Percentiles rank a stretch among this genome's conserved stretches.
phyloP scores from a whole-genome alignment of 176 grass and related monocot genomes.

The Triticum turgidum region DNA sequence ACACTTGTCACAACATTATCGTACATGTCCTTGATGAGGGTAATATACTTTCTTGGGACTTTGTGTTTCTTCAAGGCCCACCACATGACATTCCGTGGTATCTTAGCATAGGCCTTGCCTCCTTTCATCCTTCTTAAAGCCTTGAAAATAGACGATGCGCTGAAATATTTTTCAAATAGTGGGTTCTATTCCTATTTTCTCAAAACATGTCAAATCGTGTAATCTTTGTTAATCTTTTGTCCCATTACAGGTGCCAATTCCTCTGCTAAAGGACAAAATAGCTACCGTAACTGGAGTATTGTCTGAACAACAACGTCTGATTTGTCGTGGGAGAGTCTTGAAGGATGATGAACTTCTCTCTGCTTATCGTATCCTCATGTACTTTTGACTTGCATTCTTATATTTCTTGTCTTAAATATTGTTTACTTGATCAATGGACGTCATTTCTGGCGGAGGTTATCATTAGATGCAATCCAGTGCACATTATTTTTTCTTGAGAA shows the following conservation, averaged over 20 bases:
- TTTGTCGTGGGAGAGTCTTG: slow-evolving; percentile 88
- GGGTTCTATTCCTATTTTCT: slow-evolving; percentile 25
- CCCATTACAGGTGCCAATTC: slow-evolving; percentile 77
- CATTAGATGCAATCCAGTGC: background rate
- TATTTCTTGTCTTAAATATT: background rate
- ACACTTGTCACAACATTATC: no score
- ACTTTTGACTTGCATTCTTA: slow-evolving; percentile 21
- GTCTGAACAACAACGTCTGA: slow-evolving; percentile 91
- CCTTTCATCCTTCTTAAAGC: background rate
- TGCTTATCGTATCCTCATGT: slow-evolving; percentile 85
- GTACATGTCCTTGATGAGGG: no score
- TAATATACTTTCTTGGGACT: no score
- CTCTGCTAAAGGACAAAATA: slow-evolving; percentile 93
- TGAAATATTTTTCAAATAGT: slow-evolving; percentile 5
- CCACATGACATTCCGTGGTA: no score
- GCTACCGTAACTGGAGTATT: slow-evolving; percentile 84
- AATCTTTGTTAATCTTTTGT: slow-evolving; percentile 6
- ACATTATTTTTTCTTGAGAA: background rate
- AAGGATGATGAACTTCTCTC: slow-evolving; percentile 97
- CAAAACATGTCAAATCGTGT: background rate
- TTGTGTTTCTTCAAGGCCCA: no score
- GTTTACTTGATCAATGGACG: background rate
- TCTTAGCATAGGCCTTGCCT: no score
- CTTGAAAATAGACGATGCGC: background rate
- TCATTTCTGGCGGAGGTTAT: background rate